Evolutionary conservation across 1,139 yeast species (phyloP), one percentile per base, ranked within the genome.

Genomic region (Candida freyschussii): DNA sequence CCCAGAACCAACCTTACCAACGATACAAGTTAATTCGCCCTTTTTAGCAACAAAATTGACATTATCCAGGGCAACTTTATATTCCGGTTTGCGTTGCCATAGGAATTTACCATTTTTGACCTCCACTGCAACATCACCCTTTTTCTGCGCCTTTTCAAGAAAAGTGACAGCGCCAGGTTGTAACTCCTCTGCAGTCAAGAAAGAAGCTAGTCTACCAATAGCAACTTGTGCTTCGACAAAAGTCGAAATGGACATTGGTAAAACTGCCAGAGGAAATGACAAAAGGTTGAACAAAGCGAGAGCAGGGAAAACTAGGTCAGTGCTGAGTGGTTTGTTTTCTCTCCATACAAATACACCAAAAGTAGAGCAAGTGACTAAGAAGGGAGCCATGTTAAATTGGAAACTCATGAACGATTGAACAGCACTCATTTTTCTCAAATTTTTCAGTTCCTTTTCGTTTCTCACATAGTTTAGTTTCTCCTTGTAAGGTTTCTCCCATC

Each of bases 301-400:
- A 2, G 97, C 95, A 11, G 99, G 96, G 73, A 91, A 91, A 9
- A 91, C 96, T 48, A 89, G 70, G 50, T 91, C 97, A 10, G 96
- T 86, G 2, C 93, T 73, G 52, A 91, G 71, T 27, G 95, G 86
- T 37, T 58, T 67, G 37, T 74, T 72, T 46, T 78, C 76, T 27
- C 76, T 64, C 38, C 67, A 60, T 11, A 87, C 83, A 54, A 83
- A 91, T 12, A 82, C 69, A 3, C 86, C 95, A 67, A 93, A 91
- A 1, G 97, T 91, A 3, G 86, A 74, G 60, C 95, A 84, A 32
- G 95, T 82, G 20, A 91, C 98, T 46, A 91, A 64, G 55, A 84
- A 84, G 21, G 98, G 97, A 23, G 96, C 86, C 48, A 86, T 72
- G 39, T 76, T 79, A 79, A 94, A 91, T 37, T 87, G 75, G 57